phyloP scores from a whole-genome alignment of 2,329 filamentous ascomycete genomes.

The Cladosporium velox region DNA sequence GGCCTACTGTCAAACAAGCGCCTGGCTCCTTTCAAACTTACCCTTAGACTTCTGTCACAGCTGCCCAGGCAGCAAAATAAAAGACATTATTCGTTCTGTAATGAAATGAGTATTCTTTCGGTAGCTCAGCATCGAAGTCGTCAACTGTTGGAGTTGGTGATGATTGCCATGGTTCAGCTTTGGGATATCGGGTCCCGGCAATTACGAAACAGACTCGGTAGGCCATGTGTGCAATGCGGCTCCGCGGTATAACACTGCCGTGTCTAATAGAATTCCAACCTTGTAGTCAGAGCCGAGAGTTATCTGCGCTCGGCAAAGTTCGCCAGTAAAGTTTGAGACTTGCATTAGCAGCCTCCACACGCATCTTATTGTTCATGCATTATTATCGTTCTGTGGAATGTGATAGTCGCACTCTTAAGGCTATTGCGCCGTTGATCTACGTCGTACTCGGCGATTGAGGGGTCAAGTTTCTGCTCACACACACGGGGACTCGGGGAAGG shows the following conservation, averaged over 20 bases:
- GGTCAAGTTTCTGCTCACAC: background rate
- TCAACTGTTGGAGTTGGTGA: background rate
- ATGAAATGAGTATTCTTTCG: background rate
- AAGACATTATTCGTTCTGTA: background rate
- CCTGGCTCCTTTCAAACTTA: background rate
- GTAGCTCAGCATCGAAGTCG: background rate
- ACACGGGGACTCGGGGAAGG: background rate
- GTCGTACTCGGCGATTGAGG: background rate
- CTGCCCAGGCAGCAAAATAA: background rate
- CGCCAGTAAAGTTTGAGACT: constrained; percentile 10
- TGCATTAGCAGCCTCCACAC: constrained; percentile 9
- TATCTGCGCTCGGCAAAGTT: constrained; percentile 8
- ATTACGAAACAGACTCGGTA: background rate
- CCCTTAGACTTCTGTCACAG: background rate
- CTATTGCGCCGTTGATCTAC: background rate
- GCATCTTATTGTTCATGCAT: background rate
- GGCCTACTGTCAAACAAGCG: background rate
- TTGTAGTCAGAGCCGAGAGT: constrained; percentile 15
- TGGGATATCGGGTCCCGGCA: background rate
- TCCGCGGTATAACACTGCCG: background rate
- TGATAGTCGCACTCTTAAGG: background rate
- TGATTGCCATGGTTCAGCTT: background rate
- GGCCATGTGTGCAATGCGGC: constrained; percentile 2
- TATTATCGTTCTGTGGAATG: background rate
- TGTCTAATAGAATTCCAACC: constrained; percentile 14